Evolutionary conservation across 768 basidiomycete genomes (phyloP).

Genomic region (Lentinula detonsa): DNA sequence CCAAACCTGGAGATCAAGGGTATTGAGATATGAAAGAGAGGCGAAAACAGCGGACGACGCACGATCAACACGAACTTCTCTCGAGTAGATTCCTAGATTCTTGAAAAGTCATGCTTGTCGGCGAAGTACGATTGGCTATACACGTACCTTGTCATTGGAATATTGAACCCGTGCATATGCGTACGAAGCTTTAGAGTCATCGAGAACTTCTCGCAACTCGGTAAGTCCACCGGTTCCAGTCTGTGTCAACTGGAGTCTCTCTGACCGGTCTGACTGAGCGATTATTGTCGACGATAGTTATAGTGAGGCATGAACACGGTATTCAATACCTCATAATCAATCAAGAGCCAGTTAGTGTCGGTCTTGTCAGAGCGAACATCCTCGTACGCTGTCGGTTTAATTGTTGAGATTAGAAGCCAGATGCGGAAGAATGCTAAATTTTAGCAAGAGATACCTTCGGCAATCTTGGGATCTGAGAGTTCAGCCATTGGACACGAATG

Average conservation of each 20-base stretch:
- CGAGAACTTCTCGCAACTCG: constrained; percentile 68
- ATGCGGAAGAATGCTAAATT: neutral
- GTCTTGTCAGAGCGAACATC: constrained; percentile 72
- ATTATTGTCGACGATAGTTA: neutral
- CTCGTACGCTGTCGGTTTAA: neutral
- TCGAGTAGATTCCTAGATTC: constrained; percentile 53
- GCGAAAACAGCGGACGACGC: constrained; percentile 10
- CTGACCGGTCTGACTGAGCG: constrained; percentile 44
- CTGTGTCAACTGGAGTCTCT: constrained; percentile 71
- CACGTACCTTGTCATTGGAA: constrained; percentile 62
- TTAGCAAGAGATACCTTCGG: constrained; percentile 48
- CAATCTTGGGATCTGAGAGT: constrained; percentile 66
- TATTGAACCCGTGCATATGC: constrained; percentile 83
- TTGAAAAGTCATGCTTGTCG: constrained; percentile 40
- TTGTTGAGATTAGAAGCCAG: neutral
- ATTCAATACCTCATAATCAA: constrained; percentile 71
- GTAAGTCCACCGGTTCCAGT: constrained; percentile 77
- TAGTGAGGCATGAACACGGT: neutral
- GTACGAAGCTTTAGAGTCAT: constrained; percentile 73
- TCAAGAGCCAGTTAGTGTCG: constrained; percentile 83
- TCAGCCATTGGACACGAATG: constrained; percentile 57
- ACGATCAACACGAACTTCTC: constrained; percentile 86
- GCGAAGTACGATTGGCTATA: constrained; percentile 16
- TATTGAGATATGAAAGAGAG: constrained; percentile 10
- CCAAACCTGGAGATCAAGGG: constrained; percentile 45